A percentile compares a stretch with the other conserved stretches of the same genome.
These are phyloP conservation scores for Cladosporium phlei DNA, from an alignment of 2,329 filamentous ascomycete species.

Conservation along the genomic window DNA sequence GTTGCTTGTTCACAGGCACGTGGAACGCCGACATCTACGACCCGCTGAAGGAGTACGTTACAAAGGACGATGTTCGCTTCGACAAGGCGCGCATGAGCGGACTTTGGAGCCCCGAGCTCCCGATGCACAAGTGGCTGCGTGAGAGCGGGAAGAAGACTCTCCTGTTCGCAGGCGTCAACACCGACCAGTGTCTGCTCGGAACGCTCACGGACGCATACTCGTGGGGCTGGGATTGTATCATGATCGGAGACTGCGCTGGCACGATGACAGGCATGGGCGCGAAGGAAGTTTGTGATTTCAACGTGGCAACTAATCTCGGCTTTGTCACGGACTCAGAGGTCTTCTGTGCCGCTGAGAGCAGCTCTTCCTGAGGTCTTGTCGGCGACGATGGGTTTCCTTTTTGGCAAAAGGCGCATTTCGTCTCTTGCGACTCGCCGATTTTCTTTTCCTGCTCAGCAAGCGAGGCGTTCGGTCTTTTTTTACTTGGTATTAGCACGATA, in stretches of 20 bases:
- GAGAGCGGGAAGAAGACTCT: conserved; percentile 39
- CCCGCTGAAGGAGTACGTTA: conserved; percentile 35
- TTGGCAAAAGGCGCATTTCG: too few species aligned
- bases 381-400: too few species aligned
- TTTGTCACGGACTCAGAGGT: conserved; percentile 37
- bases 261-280: conserved; percentile 39
- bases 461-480: conserved; percentile 1
- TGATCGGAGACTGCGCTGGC: conserved; percentile 38
- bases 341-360: conserved; percentile 27
- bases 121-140: conserved; percentile 38
- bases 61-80: conserved; percentile 39
- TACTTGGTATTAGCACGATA: too few species aligned
- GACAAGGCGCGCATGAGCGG: conserved; percentile 42
- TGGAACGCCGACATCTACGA: conserved; percentile 42
- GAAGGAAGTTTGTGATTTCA: conserved; percentile 38
- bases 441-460: too few species aligned
- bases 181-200: conserved; percentile 40
- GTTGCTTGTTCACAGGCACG: conserved; percentile 39
- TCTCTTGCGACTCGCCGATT: too few species aligned
- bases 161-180: conserved; percentile 41
- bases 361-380: not conserved
- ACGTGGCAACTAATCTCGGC: conserved; percentile 40
- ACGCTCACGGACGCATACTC: conserved; percentile 40
- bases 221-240: conserved; percentile 40
- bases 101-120: conserved; percentile 38